A percentile compares a stretch with the other conserved stretches of the same genome.
These are phyloP conservation scores for Colletotrichum sp. DNA, from an alignment of 2,329 filamentous ascomycete species.

Conservation along the genomic window DNA sequence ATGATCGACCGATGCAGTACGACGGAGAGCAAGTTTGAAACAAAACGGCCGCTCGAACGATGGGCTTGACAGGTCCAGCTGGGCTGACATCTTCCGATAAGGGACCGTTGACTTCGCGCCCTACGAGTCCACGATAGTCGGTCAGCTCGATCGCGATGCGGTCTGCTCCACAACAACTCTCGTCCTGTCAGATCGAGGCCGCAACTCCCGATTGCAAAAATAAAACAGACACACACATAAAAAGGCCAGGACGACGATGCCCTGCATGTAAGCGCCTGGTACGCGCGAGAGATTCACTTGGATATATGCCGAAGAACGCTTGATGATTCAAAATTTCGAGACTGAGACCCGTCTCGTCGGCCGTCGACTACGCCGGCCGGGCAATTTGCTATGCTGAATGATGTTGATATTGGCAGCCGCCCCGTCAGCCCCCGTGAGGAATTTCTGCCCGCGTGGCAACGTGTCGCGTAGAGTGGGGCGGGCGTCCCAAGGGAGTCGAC, in stretches of 20 bases:
- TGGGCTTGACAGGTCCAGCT: background rate
- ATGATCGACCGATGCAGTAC: background rate
- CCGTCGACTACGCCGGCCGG: background rate
- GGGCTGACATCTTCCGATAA: background rate
- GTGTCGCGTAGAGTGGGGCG: background rate
- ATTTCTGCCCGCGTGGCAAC: background rate
- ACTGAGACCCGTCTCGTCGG: background rate
- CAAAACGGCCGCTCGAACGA: background rate
- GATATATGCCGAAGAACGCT: conserved; percentile 2
- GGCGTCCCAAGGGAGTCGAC: background rate
- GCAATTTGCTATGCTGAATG: background rate
- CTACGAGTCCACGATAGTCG: background rate
- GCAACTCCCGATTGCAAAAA: background rate
- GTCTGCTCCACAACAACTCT: background rate
- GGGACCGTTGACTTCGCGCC: background rate
- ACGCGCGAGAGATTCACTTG: background rate
- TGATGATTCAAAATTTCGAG: background rate
- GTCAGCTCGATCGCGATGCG: background rate
- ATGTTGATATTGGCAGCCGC: background rate
- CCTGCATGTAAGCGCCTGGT: background rate
- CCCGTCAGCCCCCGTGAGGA: conserved; percentile 7
- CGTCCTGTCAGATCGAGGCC: background rate
- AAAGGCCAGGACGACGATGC: background rate
- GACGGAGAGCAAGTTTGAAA: background rate
- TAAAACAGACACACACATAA: background rate